phyloP scores from a whole-genome alignment of 495 filamentous ascomycete species.

The Penicillium coffeae region DNA sequence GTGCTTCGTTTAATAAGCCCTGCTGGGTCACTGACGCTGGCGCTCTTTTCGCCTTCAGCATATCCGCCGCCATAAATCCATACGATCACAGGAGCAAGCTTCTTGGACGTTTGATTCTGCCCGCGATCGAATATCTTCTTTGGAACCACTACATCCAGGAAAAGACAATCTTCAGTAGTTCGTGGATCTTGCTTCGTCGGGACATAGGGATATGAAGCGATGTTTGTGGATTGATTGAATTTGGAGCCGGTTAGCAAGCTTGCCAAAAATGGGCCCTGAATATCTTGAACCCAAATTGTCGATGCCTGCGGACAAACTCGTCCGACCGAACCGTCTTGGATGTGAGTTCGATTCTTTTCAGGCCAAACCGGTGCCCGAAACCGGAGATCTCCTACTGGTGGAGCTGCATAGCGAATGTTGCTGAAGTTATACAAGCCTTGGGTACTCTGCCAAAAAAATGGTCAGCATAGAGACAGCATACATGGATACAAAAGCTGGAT shows the following conservation, averaged over 20 bases:
- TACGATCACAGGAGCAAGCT: conserved; percentile 50
- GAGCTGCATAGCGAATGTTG: conserved; percentile 58
- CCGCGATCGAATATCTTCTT: conserved; percentile 37
- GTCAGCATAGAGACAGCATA: not conserved
- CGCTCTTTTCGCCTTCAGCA: conserved; percentile 48
- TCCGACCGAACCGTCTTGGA: conserved; percentile 44
- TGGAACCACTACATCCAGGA: conserved; percentile 51
- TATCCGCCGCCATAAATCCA: conserved; percentile 64
- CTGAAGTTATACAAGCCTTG: conserved; percentile 51
- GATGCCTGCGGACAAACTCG: conserved; percentile 50
- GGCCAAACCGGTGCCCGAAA: conserved; percentile 48
- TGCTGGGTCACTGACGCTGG: conserved; percentile 30
- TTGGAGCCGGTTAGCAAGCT: conserved; percentile 25
- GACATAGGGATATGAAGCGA: conserved; percentile 24
- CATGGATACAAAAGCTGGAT: not conserved
- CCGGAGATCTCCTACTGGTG: conserved; percentile 49
- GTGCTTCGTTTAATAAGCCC: conserved; percentile 46
- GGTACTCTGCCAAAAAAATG: conserved; percentile 8
- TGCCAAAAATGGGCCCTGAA: conserved; percentile 28
- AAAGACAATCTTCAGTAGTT: conserved; percentile 55
- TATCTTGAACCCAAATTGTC: conserved; percentile 33
- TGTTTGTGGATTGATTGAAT: conserved; percentile 30
- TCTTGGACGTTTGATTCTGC: conserved; percentile 7
- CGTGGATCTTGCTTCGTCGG: conserved; percentile 36
- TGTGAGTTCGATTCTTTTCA: conserved; percentile 21